Evolutionary conservation across 129 eudicot genomes (phyloP).

Genomic region (Tagetes erecta): DNA sequence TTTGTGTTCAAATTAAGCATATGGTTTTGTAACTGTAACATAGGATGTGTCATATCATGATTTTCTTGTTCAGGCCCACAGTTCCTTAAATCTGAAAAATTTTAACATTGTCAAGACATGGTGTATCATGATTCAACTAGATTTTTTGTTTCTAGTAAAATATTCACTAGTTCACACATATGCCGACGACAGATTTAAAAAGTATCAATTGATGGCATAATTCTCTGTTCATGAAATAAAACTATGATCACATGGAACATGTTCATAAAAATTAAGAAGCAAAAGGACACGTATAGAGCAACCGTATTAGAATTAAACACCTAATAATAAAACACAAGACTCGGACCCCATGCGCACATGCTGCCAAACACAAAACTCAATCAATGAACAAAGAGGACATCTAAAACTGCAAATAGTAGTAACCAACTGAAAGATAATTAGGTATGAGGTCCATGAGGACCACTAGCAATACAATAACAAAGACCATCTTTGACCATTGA

Average conservation of each 20-base stretch:
- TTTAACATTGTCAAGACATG: too few relatives aligned
- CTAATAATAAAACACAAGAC: slow-evolving; percentile 6
- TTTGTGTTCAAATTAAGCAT: too few relatives aligned
- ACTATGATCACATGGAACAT: neutral
- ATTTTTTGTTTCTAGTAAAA: too few relatives aligned
- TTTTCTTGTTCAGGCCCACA: too few relatives aligned
- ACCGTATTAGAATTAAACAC: neutral
- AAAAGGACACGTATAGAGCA: slow-evolving; percentile 7
- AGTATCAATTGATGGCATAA: neutral
- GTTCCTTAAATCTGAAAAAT: too few relatives aligned
- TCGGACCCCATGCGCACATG: slow-evolving; percentile 24
- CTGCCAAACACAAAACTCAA: slow-evolving; percentile 25
- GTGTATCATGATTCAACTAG: too few relatives aligned
- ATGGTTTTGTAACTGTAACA: too few relatives aligned
- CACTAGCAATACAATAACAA: slow-evolving; percentile 27
- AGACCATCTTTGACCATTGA: slow-evolving; percentile 15
- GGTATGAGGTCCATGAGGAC: slow-evolving; percentile 35
- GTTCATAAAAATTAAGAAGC: neutral
- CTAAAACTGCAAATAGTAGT: slow-evolving; percentile 9
- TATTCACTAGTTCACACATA: too few relatives aligned
- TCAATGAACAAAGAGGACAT: slow-evolving; percentile 13
- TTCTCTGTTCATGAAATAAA: neutral
- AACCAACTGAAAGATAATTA: slow-evolving; percentile 21
- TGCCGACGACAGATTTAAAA: neutral
- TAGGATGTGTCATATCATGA: too few relatives aligned